Conservation (phyloP, 192 early-diverging fungal species). For the Umbelopsis isabellina region DNA sequence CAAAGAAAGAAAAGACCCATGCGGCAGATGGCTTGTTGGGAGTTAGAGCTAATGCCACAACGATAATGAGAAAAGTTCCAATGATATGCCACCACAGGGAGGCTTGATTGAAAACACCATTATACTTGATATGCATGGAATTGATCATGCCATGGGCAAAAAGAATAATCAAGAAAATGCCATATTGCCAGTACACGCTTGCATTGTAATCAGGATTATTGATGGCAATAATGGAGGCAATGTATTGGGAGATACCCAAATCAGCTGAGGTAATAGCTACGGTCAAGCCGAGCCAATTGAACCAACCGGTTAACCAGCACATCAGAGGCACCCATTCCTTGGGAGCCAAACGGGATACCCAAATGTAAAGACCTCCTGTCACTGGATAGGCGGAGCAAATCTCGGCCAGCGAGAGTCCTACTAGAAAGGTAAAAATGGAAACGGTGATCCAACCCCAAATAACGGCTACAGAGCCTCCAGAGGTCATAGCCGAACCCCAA, state of each 20-base stretch:
- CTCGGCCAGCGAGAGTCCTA: constrained; percentile 56
- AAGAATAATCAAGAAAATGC: constrained; percentile 52
- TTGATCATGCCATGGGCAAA: constrained; percentile 57
- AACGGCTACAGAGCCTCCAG: constrained; percentile 53
- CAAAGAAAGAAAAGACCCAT: constrained; percentile 57
- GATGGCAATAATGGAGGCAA: constrained; percentile 44
- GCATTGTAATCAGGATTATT: constrained; percentile 33
- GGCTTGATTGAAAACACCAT: constrained; percentile 55
- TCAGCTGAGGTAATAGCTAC: constrained; percentile 56
- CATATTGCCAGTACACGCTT: constrained; percentile 53
- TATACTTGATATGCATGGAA: constrained; percentile 51
- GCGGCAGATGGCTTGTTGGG: constrained; percentile 46
- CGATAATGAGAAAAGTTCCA: constrained; percentile 49
- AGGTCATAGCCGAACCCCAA: constrained; percentile 51
- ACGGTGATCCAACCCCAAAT: constrained; percentile 57
- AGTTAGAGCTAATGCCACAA: constrained; percentile 47
- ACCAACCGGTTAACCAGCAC: constrained; percentile 59
- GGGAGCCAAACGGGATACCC: constrained; percentile 52
- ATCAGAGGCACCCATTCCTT: constrained; percentile 52
- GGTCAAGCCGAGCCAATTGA: constrained; percentile 56
- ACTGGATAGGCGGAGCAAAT: constrained; percentile 56
- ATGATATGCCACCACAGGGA: constrained; percentile 47
- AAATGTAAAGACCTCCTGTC: constrained; percentile 56
- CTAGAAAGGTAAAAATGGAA: constrained; percentile 51
- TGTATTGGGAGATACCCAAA: constrained; percentile 52